phyloP scores from a whole-genome alignment of 768 basidiomycete genomes.

The Termitomyces sp. region DNA sequence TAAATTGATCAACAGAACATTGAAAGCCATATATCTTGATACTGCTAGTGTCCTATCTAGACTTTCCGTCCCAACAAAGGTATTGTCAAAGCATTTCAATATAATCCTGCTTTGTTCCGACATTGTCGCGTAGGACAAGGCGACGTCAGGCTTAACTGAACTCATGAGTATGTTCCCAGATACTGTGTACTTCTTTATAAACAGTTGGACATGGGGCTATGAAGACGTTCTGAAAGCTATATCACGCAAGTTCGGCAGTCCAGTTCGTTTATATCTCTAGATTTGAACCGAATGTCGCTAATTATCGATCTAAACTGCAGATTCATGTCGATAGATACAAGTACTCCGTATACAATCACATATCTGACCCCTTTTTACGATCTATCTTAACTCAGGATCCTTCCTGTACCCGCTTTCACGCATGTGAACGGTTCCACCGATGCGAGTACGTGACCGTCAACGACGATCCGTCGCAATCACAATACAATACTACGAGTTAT shows the following conservation, averaged over 20 bases:
- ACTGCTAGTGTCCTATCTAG: constrained; percentile 61
- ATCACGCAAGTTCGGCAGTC: constrained; percentile 55
- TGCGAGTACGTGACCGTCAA: constrained; percentile 57
- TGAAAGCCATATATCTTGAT: constrained; percentile 81
- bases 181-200: constrained; percentile 77
- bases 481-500: constrained; percentile 30
- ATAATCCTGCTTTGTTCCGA: not conserved
- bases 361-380: constrained; percentile 56
- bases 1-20: constrained; percentile 28
- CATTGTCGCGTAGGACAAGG: constrained; percentile 43
- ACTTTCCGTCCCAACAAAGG: constrained; percentile 56
- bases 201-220: constrained; percentile 96
- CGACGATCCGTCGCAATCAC: constrained; percentile 18
- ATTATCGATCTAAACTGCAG: constrained; percentile 25
- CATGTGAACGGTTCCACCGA: constrained; percentile 80
- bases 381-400: constrained; percentile 57
- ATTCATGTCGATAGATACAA: constrained; percentile 95
- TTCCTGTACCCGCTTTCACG: constrained; percentile 77
- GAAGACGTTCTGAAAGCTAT: constrained; percentile 85
- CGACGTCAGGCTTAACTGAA: constrained; percentile 57
- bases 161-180: constrained; percentile 66
- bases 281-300: not conserved
- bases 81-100: constrained; percentile 11
- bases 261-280: constrained; percentile 32
- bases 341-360: constrained; percentile 50